These are phyloP conservation scores for Cryphonectria nitschkei DNA, from an alignment of 2,329 filamentous ascomycete species.

Conservation along the genomic window DNA sequence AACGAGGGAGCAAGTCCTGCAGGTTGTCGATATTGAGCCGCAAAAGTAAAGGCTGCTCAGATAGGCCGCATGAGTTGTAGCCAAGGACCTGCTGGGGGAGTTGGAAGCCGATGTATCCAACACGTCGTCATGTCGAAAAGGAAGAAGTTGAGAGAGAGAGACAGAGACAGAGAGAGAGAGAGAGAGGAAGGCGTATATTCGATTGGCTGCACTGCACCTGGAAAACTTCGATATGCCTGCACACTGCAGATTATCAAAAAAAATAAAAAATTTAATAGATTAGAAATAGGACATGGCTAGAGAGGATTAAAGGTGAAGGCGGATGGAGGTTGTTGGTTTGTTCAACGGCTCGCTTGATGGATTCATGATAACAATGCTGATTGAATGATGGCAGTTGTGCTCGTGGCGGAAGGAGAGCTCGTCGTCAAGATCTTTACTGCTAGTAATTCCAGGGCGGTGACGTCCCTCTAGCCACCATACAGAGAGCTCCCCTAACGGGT, in stretches of 20 bases:
- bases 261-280: too few relatives aligned
- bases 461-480: not conserved
- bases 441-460: not conserved
- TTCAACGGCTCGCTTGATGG: too few relatives aligned
- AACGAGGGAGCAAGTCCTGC: not conserved
- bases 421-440: not conserved
- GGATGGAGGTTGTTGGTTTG: not conserved
- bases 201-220: not conserved
- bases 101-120: not conserved
- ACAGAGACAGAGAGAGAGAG: not conserved
- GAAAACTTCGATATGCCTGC: too few relatives aligned
- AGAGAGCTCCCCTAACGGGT: not conserved
- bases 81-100: not conserved
- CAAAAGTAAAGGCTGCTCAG: not conserved
- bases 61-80: conserved; percentile 9
- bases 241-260: too few relatives aligned
- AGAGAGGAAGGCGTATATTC: too few relatives aligned
- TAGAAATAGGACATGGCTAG: not conserved
- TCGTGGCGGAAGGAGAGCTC: not conserved
- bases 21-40: conserved; percentile 4
- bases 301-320: not conserved
- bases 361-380: too few relatives aligned
- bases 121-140: not conserved
- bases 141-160: not conserved
- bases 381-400: not conserved